Evolutionary conservation across 768 basidiomycete species (phyloP), one percentile per base, ranked within the genome.

Genomic region (Tylopilus vinaceipallidus): DNA sequence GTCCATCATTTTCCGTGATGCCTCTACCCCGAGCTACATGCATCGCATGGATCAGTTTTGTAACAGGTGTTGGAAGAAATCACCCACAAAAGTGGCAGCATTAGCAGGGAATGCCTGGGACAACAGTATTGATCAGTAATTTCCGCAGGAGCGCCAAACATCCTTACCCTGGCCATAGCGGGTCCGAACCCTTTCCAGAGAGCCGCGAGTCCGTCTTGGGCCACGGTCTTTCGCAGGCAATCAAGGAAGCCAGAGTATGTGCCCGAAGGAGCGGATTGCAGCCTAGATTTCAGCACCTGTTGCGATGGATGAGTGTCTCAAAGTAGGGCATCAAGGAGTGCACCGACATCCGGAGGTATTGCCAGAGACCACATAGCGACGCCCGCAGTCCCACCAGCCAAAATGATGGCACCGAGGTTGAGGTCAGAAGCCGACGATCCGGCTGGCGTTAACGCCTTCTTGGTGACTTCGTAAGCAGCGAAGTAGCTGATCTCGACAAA

Each of bases 151-250:
- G 35, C 30, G 17, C 30, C 27, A 24, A 40, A 11, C 44, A 34
- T 29, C 45, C 19, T 47, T 66, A 90, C 90, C 62, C 91, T 73
- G 52, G 86, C 84, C 95, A 98, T 98, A 16, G 97, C 97, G 14
- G 95, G 97, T 39, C 91, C 95, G 65, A 99, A 91, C 10, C 97
- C 97, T 70, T 89, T 98, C 92, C 94, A 99, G 10, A 99, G 74
- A 2, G 95, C 95, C 24, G 70, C 70, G 16, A 90, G 75, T 36
- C 97, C 97, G 68, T 97, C 94, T 43, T 76, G 79, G 6, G 91
- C 89, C 57, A 98, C 88, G 9, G 93, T 90, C 73, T 98, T 97
- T 46, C 87, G 76, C 32, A 86, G 81, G 62, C 97, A 99, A 67
- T 99, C 97, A 47, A 97, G 60, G 62, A 98, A 78, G 16, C 97